Base-by-base conservation (phyloP, 345 rosid genomes). In the Chamaenerion angustifolium region DNA sequence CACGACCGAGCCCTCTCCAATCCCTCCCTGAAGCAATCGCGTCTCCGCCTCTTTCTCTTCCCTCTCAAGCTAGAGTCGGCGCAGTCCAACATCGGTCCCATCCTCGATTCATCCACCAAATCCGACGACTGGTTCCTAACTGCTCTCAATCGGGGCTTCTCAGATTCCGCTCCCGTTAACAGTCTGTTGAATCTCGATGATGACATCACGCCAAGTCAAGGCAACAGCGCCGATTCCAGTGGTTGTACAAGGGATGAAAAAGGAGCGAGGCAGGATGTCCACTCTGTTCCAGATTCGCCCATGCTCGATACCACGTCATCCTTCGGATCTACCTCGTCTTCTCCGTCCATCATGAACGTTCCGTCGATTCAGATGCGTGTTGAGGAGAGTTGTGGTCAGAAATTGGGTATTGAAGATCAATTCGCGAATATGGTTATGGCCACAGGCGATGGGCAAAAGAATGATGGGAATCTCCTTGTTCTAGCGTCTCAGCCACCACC, bases 251-350 rank as follows among this genome's bases (percentile, higher is more conserved):
- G 61, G 10, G 43, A 51, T 43, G 61, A 45, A 45, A 77, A 76
- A 67, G 76, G 71, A 60, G 80, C 51, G 21, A 66, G 66, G 68
- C 77, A 71, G 59, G 94, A 92, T 63, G 76, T 92, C 45, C 85
- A 92, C 48, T 83, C 85, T 6, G 76, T 87, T 51, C 96, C 96
- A 12, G 98, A 92, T 65, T 92, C 96, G 40, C 93, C 95, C 16
- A 82, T 92, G 96, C 46, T 87, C 68, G 98, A 92, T 46, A 87
- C 82, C 0, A 65, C 82, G 4, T 87, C 98, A 10, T 87, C 96
- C n/a, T 92, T 92, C 46, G 98, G 96, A 57, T 92, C 98, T 5
- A 76, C 90, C 56, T 92, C 98, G 16, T 87, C 96, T 3, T 76
- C 90, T 0, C 96, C 96, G 41, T 92, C 76, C 0, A 68, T 84